phyloP scores from a whole-genome alignment of 2,329 filamentous ascomycete species.

The Tolypocladium album region DNA sequence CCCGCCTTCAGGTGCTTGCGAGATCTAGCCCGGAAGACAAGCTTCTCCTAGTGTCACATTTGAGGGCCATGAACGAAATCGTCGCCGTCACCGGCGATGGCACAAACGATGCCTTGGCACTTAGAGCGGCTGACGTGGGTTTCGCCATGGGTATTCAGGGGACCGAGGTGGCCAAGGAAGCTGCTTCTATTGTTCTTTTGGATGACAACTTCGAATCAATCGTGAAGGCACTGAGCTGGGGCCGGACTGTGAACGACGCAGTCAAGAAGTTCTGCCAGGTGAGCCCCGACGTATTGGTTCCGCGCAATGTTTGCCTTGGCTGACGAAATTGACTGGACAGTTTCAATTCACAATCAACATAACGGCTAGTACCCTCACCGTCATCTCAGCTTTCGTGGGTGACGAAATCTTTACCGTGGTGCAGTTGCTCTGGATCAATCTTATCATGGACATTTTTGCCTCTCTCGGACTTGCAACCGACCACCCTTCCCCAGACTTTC shows the following conservation, averaged over 20 bases:
- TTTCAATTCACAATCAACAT: constrained; percentile 62
- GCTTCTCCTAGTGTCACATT: constrained; percentile 49
- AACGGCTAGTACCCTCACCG: constrained; percentile 52
- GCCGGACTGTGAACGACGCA: constrained; percentile 51
- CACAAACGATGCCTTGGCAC: constrained; percentile 54
- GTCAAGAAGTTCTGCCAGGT: constrained; percentile 54
- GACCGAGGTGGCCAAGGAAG: constrained; percentile 57
- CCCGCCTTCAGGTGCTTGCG: constrained; percentile 56
- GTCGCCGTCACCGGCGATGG: constrained; percentile 58
- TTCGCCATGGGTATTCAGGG: constrained; percentile 59
- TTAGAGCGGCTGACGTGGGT: constrained; percentile 56
- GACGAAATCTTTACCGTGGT: constrained; percentile 48
- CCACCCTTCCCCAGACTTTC: constrained; percentile 43
- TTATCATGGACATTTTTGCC: constrained; percentile 60
- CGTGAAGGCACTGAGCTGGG: constrained; percentile 52
- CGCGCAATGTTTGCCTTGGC: background rate
- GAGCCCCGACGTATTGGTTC: background rate
- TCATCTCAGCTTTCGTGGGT: constrained; percentile 49
- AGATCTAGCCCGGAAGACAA: constrained; percentile 63
- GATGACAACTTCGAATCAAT: constrained; percentile 58
- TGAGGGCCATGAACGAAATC: constrained; percentile 55
- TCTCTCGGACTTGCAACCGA: constrained; percentile 55
- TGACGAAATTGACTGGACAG: constrained; percentile 7
- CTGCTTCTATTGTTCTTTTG: constrained; percentile 53
- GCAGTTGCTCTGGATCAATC: constrained; percentile 57